Evolutionary conservation across 768 basidiomycete species (phyloP).

Genomic region (Gelatoporia subvermispora): DNA sequence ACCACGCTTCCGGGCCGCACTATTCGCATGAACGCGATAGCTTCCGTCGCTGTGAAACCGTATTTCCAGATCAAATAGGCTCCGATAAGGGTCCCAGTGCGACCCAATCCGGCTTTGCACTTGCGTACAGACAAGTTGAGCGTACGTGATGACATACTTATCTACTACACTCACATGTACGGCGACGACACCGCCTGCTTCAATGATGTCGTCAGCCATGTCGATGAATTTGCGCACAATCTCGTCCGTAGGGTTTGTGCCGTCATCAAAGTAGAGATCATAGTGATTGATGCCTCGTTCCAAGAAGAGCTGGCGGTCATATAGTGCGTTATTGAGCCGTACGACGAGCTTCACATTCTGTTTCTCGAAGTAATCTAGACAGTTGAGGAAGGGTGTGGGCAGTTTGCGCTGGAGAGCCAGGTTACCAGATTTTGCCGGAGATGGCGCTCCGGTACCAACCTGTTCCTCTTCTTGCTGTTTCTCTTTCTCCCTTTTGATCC

Average conservation of each 20-base stretch:
- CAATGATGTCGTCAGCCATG: conserved; percentile 72
- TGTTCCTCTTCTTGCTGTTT: conserved; percentile 36
- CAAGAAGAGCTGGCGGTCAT: conserved; percentile 75
- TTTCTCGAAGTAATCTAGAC: conserved; percentile 89
- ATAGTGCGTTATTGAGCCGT: conserved; percentile 89
- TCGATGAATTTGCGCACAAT: conserved; percentile 91
- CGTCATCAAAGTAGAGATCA: conserved; percentile 96
- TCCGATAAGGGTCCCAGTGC: conserved; percentile 95
- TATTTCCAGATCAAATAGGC: conserved; percentile 99
- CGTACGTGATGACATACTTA: conserved; percentile 5
- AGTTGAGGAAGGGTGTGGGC: conserved; percentile 79
- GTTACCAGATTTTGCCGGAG: conserved; percentile 23
- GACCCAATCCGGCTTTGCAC: conserved; percentile 95
- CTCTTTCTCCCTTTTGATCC: conserved; percentile 75
- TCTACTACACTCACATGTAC: conserved; percentile 65
- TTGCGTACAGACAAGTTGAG: conserved; percentile 27
- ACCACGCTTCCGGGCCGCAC: conserved; percentile 92
- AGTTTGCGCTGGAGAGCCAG: conserved; percentile 74
- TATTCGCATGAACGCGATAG: conserved; percentile 97
- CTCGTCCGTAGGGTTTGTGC: conserved; percentile 94
- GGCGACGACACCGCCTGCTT: conserved; percentile 75
- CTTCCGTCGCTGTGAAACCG: conserved; percentile 92
- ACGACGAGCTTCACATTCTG: conserved; percentile 86
- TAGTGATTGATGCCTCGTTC: conserved; percentile 84
- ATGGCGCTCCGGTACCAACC: conserved; percentile 6